Evolutionary conservation across 2,329 filamentous ascomycete species (phyloP).

Genomic region (Ceratocystis cubensis): DNA sequence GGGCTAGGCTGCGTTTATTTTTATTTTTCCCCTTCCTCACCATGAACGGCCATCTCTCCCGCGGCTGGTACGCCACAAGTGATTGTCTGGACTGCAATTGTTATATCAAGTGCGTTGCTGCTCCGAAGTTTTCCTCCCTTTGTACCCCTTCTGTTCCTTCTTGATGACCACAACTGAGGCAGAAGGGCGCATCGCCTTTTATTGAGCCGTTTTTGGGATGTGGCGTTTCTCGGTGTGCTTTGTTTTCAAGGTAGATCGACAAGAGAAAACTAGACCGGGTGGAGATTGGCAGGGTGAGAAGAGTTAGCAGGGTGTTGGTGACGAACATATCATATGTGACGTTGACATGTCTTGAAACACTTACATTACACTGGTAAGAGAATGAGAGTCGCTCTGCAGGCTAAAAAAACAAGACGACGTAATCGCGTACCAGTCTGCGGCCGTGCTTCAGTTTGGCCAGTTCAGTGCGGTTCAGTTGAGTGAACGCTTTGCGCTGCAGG

Average conservation of each 20-base stretch:
- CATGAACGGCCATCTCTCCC: neutral
- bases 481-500: constrained; percentile 1
- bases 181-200: no score
- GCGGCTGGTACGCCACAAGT: neutral
- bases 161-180: neutral
- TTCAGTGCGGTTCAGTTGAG: neutral
- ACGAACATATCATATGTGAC: no score
- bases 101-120: no score
- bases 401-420: no score
- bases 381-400: no score
- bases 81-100: no score
- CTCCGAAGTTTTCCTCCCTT: neutral
- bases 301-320: no score
- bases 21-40: neutral
- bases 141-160: neutral
- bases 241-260: neutral
- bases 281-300: neutral
- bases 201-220: neutral
- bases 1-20: neutral
- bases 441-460: no score
- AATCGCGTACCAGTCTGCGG: no score
- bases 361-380: no score
- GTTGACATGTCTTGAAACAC: no score
- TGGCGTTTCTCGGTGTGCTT: neutral
- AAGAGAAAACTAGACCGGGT: neutral